Evolutionary conservation across 345 rosid species (phyloP), one percentile per base, ranked within the genome.

Genomic region (Eutrema heterophyllum): DNA sequence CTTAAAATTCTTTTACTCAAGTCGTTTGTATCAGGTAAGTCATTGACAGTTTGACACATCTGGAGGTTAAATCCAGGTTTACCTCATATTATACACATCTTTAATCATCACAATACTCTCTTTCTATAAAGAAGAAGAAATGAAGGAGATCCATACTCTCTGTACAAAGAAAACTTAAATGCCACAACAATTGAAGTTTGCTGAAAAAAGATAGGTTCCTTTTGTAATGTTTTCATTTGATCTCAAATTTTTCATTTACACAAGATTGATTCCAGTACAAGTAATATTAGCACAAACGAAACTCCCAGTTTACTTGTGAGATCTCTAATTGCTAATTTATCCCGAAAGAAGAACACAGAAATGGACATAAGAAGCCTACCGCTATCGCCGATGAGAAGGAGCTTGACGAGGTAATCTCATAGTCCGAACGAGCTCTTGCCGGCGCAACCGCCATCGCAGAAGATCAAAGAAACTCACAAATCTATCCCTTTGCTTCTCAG

Each of bases 381-480:
- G 52, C 86, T 82, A 40, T 84, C 88, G 4, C 88, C 86, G 73
- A 82, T 81, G 33, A 84, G 81, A 48, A 84, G 84, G 27, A 84
- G 88, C 71, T 82, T 84, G 66, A 82, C 69, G 49, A 84, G 82
- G 73, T 70, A 84, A 83, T 84, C n/a, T n/a, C 88, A 53, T 82
- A 84, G 67, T 84, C 86, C 5, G 84, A 78, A 51, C 88, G 86
- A 81, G 83, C 84, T 77, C 86, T 84, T 27, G 84, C 80, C 43
- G 88, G 88, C 41, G 84, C 78, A 76, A 83, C 83, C 21, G 88
- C 86, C 88, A 84, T 84, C 29, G n/a, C 9, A 27, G 27, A 65
- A 24, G 61, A 18, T 60, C 36, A 30, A 2, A 56, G 30, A 18
- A 35, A 8, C 30, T 76, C 30, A 15, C 24, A 52, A 45, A 2